Evolutionary conservation across 1,139 yeast species (phyloP).

Genomic region (Pichia terricola): DNA sequence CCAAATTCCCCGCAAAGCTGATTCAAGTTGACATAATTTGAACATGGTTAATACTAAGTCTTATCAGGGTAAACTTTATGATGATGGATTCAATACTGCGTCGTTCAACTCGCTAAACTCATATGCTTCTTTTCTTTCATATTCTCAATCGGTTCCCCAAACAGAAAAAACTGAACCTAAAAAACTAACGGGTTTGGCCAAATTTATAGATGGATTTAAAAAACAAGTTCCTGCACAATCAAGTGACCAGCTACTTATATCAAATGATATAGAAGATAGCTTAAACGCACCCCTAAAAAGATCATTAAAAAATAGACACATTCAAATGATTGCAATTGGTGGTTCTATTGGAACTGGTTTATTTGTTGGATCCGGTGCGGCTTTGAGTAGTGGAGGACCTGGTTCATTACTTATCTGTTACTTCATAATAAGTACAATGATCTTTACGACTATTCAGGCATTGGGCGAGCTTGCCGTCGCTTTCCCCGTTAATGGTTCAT

Average conservation of each 20-base stretch:
- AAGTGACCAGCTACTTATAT: too few species aligned
- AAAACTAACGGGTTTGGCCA: too few species aligned
- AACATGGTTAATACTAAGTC: too few species aligned
- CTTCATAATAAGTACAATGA: slow-evolving; percentile 32
- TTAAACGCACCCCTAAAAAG: slow-evolving; percentile 52
- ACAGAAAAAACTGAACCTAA: too few species aligned
- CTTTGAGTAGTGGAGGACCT: slow-evolving; percentile 54
- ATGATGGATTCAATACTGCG: too few species aligned
- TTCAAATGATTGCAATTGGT: slow-evolving; percentile 77
- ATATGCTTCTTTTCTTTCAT: too few species aligned
- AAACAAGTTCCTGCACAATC: background rate
- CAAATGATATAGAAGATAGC: background rate
- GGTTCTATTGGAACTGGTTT: slow-evolving; percentile 67
- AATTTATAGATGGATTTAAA: slow-evolving; percentile 10
- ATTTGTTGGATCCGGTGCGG: slow-evolving; percentile 50
- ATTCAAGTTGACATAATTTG: too few species aligned
- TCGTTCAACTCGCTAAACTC: too few species aligned
- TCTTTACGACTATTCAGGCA: slow-evolving; percentile 56
- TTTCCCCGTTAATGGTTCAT: slow-evolving; percentile 58
- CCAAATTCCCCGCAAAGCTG: too few species aligned
- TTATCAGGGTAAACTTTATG: too few species aligned
- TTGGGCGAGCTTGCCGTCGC: slow-evolving; percentile 48
- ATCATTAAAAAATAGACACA: slow-evolving; percentile 47
- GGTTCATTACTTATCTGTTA: slow-evolving; percentile 47
- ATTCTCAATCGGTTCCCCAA: too few species aligned